Evolutionary conservation across 2,329 filamentous ascomycete species (phyloP).

Genomic region (Cordyceps cicadae): DNA sequence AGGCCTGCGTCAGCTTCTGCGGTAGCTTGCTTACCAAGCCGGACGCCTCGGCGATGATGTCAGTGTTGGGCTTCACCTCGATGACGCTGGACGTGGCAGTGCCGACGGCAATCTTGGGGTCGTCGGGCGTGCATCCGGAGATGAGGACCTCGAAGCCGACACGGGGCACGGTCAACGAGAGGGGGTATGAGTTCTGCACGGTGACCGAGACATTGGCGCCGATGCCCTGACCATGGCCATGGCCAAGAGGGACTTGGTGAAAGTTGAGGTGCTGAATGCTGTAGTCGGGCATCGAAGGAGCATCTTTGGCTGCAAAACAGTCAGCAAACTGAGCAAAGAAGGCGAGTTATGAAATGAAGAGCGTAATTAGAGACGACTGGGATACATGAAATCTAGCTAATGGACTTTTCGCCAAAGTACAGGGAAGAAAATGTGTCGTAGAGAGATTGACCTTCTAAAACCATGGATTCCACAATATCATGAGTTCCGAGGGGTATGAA

Average conservation of each 20-base stretch:
- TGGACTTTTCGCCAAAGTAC: conserved; percentile 52
- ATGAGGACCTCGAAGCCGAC: conserved; percentile 81
- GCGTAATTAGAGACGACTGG: conserved; percentile 3
- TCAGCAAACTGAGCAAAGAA: conserved; percentile 23
- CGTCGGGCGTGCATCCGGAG: conserved; percentile 64
- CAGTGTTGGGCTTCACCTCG: conserved; percentile 56
- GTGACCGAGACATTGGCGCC: conserved; percentile 69
- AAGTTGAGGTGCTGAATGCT: conserved; percentile 76
- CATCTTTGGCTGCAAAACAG: conserved; percentile 49
- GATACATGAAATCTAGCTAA: conserved; percentile 16
- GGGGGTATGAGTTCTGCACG: conserved; percentile 67
- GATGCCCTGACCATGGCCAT: conserved; percentile 54
- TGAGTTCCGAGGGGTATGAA: conserved; percentile 73
- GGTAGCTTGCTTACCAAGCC: conserved; percentile 69
- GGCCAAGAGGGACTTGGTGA: conserved; percentile 54
- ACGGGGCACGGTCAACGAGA: conserved; percentile 67
- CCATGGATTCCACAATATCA: conserved; percentile 61
- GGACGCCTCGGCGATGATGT: conserved; percentile 60
- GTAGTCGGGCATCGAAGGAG: conserved; percentile 73
- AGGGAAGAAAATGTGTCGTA: conserved; percentile 54
- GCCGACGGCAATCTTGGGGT: conserved; percentile 71
- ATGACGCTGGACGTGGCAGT: conserved; percentile 62
- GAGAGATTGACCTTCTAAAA: conserved; percentile 76
- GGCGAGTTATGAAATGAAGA: conserved; percentile 9
- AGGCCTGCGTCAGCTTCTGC: conserved; percentile 60